Base-by-base conservation (phyloP, 2,329 filamentous ascomycete species). In the Exutisphaerella laricina region DNA sequence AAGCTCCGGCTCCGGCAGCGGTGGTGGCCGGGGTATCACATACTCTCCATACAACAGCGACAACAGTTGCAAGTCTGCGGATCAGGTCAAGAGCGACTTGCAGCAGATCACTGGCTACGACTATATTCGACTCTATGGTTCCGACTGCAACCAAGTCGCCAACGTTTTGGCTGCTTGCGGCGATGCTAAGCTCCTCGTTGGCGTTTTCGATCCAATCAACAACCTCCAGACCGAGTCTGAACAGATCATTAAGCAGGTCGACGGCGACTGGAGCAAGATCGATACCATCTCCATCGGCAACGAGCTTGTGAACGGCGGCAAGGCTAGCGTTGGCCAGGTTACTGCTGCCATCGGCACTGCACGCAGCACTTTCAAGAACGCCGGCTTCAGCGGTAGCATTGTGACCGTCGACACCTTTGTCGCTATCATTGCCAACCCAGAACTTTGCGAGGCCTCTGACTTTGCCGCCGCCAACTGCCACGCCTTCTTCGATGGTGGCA, bases 401-500 rank as follows among this genome's bases (percentile, higher is more conserved):
- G 85, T 89, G 26, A 81, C 84, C 0, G 85, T 90, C 34, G 88
- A 95, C 61, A 90, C 85, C 1, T 85, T 86, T 57, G 73, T 77
- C 16, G 80, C 82, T 4, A 73, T 80, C n/a, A 69, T 81, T 35
- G 66, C 70, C 38, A 75, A 92, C 59, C 83, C 90, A 55, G 82
- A 82, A 0, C 73, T 95, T 35, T 94, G 88, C 66, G 64, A 79
- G 18, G 73, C 70, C 33, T 85, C 84, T 1, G 87, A 94, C 59
- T 86, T 85, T 67, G 87, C 82, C 58, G 84, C 86, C 12, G 77
- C 84, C 61, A 94, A 95, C 66, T 78, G 80, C 53, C 88, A 94
- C 64, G 78, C 87, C 9, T 94, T 88, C 74, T 94, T 92, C 64
- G 84, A 94, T 55, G 65, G 71, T 3, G 77, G 75, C 34, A 75